phyloP scores from a whole-genome alignment of 768 basidiomycete genomes.

The Baorangia bicolor region DNA sequence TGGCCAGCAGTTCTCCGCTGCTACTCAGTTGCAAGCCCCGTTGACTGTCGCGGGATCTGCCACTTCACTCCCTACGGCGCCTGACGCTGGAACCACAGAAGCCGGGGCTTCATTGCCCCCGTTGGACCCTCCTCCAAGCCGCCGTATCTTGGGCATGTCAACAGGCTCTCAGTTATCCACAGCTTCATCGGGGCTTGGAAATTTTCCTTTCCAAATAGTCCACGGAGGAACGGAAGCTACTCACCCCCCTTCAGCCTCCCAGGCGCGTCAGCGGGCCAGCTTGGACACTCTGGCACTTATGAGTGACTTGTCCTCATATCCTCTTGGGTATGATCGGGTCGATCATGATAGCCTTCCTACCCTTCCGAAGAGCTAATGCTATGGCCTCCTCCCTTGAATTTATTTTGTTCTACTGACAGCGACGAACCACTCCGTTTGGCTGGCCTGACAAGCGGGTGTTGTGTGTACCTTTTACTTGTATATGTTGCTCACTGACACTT shows the following conservation, averaged over 20 bases:
- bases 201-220: constrained; percentile 87
- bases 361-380: constrained; percentile 27
- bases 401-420: constrained; percentile 5
- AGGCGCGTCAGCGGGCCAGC: constrained; percentile 67
- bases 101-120: constrained; percentile 35
- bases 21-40: constrained; percentile 11
- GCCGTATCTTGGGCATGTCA: constrained; percentile 67
- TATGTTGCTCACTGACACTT: constrained; percentile 14
- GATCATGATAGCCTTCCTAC: constrained; percentile 27
- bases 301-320: constrained; percentile 80
- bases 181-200: constrained; percentile 75
- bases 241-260: constrained; percentile 37
- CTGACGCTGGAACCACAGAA: constrained; percentile 23
- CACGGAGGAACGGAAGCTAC: constrained; percentile 44
- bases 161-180: constrained; percentile 76
- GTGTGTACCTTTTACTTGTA: constrained; percentile 32
- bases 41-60: neutral
- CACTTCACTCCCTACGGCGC: neutral
- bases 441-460: constrained; percentile 26
- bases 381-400: neutral
- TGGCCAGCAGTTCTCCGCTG: constrained; percentile 52
- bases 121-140: constrained; percentile 50
- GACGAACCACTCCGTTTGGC: constrained; percentile 23
- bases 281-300: constrained; percentile 84
- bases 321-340: constrained; percentile 64